Conservation (phyloP, 2,329 filamentous ascomycete species). For the Hansfordia pulvinata region DNA sequence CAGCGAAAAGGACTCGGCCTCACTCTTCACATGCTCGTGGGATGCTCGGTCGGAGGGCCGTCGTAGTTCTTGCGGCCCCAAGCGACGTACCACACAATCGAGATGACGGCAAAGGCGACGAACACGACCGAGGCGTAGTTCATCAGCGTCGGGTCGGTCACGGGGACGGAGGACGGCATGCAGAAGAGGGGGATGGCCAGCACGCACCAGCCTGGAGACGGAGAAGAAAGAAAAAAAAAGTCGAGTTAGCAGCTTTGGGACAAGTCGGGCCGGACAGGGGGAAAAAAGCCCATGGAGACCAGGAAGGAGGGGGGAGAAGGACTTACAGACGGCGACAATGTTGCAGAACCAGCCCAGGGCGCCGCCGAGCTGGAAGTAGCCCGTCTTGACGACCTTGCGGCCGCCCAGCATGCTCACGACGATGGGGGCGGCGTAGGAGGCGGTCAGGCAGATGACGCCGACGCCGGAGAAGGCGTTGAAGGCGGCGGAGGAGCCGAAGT, state of each 20-base stretch:
- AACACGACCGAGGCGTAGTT: conserved; percentile 71
- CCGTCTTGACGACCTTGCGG: conserved; percentile 42
- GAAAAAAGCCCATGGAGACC: no score
- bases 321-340: conserved; percentile 47
- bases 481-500: conserved; percentile 55
- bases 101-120: conserved; percentile 46
- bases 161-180: conserved; percentile 53
- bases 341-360: conserved; percentile 47
- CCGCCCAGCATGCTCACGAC: conserved; percentile 47
- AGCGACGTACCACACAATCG: conserved; percentile 51
- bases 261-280: neutral
- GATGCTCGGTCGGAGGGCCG: conserved; percentile 46
- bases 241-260: conserved; percentile 12
- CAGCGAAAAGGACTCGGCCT: no score
- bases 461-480: conserved; percentile 62
- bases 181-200: conserved; percentile 63
- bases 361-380: conserved; percentile 45
- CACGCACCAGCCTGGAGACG: conserved; percentile 54
- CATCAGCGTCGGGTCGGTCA: conserved; percentile 38
- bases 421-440: conserved; percentile 55
- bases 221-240: conserved; percentile 1
- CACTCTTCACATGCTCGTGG: no score
- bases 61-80: conserved; percentile 60
- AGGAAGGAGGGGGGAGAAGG: conserved; percentile 4
- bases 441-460: conserved; percentile 55